These are phyloP conservation scores for Populus deltoides DNA, from an alignment of 345 rosid species.

Conservation along the genomic window DNA sequence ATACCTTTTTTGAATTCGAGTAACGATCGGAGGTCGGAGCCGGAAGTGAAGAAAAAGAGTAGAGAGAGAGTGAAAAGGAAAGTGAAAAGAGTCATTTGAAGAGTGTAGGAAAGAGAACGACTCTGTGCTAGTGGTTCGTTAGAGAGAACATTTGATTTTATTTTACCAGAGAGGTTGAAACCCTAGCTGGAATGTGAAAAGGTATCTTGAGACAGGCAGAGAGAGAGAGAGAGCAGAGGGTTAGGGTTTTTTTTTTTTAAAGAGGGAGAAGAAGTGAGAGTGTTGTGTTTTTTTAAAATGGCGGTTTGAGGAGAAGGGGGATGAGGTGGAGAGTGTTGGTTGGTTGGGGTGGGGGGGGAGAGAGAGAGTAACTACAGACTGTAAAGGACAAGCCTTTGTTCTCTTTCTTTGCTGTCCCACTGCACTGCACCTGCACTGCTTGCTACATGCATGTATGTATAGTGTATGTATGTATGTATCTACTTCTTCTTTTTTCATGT, in stretches of 20 bases:
- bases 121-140: not conserved
- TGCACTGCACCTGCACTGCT: not conserved
- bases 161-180: not conserved
- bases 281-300: slow-evolving; percentile 28
- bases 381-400: slow-evolving; percentile 32
- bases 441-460: too few species aligned
- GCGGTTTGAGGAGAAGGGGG: slow-evolving; percentile 21
- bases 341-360: slow-evolving; percentile 21
- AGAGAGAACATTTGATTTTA: not conserved
- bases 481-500: not conserved
- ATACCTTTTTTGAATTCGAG: slow-evolving; percentile 93
- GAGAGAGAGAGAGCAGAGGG: not conserved
- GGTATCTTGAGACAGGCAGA: not conserved
- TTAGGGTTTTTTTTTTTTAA: not conserved
- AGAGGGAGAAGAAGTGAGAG: not conserved
- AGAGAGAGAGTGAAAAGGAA: not conserved
- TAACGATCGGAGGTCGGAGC: slow-evolving; percentile 54
- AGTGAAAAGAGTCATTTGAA: not conserved
- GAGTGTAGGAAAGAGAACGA: not conserved
- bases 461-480: too few species aligned
- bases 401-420: not conserved
- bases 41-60: slow-evolving; percentile 11
- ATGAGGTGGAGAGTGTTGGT: slow-evolving; percentile 25
- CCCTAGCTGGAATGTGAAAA: not conserved
- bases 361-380: slow-evolving; percentile 38